Conservation (phyloP, 179 eudicot species). For the Nepenthes alata region DNA sequence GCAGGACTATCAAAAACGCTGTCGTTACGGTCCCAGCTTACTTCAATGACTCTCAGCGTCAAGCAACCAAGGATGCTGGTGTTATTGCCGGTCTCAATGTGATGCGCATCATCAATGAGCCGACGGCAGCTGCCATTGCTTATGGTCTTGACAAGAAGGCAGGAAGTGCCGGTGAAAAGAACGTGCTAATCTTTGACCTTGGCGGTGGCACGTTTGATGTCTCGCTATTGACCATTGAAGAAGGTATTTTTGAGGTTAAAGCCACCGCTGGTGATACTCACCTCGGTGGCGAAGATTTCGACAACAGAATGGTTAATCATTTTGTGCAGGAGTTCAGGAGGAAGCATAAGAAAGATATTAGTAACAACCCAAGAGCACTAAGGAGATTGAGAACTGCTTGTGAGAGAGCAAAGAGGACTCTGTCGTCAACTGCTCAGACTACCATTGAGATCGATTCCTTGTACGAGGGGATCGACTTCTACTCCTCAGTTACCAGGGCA, state of each 20-base stretch:
- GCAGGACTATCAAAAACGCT: slow-evolving; percentile 39
- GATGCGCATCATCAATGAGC: slow-evolving; percentile 45
- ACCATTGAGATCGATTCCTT: slow-evolving; percentile 49
- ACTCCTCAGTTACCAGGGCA: slow-evolving; percentile 43
- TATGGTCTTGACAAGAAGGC: slow-evolving; percentile 62
- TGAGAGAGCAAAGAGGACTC: slow-evolving; percentile 53
- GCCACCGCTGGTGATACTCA: slow-evolving; percentile 64
- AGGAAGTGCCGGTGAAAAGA: slow-evolving; percentile 34
- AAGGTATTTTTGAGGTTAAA: slow-evolving; percentile 56
- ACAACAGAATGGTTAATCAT: slow-evolving; percentile 54
- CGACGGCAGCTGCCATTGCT: slow-evolving; percentile 64
- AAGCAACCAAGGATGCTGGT: slow-evolving; percentile 67
- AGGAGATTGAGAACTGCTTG: slow-evolving; percentile 56
- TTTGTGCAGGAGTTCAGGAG: slow-evolving; percentile 57
- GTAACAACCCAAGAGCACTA: slow-evolving; percentile 46
- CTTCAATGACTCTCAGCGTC: slow-evolving; percentile 61
- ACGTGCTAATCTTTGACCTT: slow-evolving; percentile 52
- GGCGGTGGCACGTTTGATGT: slow-evolving; percentile 70
- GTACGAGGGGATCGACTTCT: slow-evolving; percentile 50
- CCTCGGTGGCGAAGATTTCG: slow-evolving; percentile 60
- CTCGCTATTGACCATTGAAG: slow-evolving; percentile 41
- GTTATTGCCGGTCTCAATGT: slow-evolving; percentile 54
- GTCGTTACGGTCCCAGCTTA: slow-evolving; percentile 61
- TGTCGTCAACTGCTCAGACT: slow-evolving; percentile 44
- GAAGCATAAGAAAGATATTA: slow-evolving; percentile 51